phyloP scores from a whole-genome alignment of 2,329 filamentous ascomycete species.

The Hirsutella minnesotensis region DNA sequence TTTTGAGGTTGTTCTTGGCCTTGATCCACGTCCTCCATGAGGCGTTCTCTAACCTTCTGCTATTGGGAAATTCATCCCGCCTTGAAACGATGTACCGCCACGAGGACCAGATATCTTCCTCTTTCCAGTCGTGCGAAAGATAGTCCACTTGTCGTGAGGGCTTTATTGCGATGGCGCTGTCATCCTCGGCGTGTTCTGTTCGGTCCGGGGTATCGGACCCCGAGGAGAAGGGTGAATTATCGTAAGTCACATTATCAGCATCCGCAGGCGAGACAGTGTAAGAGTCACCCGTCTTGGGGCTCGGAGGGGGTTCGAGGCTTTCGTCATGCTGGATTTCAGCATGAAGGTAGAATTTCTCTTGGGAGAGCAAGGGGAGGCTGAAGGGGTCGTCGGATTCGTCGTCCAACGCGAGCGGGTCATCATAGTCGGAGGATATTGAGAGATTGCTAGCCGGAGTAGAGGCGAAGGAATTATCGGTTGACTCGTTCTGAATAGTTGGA shows the following conservation, averaged over 20 bases:
- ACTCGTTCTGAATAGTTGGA: slow-evolving; percentile 37
- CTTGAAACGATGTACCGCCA: slow-evolving; percentile 88
- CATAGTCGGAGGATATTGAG: slow-evolving; percentile 47
- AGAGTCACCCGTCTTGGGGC: slow-evolving; percentile 37
- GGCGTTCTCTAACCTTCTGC: slow-evolving; percentile 79
- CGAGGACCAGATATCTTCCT: slow-evolving; percentile 95
- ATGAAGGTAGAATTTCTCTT: slow-evolving; percentile 31
- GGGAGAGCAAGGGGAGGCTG: slow-evolving; percentile 31
- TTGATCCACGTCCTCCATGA: slow-evolving; percentile 98
- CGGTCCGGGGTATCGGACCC: slow-evolving; percentile 46
- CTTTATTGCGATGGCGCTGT: slow-evolving; percentile 60
- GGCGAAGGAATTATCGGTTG: slow-evolving; percentile 43
- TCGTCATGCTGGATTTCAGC: slow-evolving; percentile 20
- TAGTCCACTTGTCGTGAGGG: slow-evolving; percentile 92
- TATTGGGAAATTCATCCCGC: slow-evolving; percentile 67
- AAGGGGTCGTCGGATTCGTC: slow-evolving; percentile 36
- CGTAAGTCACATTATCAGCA: slow-evolving; percentile 21
- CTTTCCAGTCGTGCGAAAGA: slow-evolving; percentile 81
- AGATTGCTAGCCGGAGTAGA: slow-evolving; percentile 54
- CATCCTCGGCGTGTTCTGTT: slow-evolving; percentile 59
- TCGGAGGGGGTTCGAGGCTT: slow-evolving; percentile 36
- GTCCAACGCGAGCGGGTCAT: slow-evolving; percentile 34
- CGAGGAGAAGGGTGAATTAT: slow-evolving; percentile 34
- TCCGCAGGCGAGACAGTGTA: slow-evolving; percentile 42
- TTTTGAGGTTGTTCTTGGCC: slow-evolving; percentile 74